Evolutionary conservation across 2,329 filamentous ascomycete genomes (phyloP).

Genomic region (Cladophialophora exuberans): DNA sequence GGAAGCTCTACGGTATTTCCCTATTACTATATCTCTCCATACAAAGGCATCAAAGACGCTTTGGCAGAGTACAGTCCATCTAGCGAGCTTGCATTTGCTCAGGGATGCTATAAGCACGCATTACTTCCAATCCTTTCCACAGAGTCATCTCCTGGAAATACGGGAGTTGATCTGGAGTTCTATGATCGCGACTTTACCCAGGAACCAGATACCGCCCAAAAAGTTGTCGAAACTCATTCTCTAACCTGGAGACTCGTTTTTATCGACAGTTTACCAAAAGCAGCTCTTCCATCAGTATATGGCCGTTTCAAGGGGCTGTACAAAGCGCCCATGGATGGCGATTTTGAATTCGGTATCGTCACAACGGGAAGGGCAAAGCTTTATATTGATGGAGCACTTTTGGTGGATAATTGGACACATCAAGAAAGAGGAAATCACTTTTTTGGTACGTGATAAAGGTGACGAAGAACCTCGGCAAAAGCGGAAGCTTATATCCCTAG

Average conservation of each 20-base stretch:
- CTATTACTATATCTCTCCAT: not conserved
- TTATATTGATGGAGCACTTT: not conserved
- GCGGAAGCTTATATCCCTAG: not conserved
- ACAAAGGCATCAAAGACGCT: not conserved
- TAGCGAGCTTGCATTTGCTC: not conserved
- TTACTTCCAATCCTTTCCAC: not conserved
- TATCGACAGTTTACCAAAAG: not conserved
- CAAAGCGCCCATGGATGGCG: not conserved
- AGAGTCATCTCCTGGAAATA: not conserved
- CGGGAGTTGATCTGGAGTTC: not conserved
- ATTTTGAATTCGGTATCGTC: not conserved
- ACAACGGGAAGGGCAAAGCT: not conserved
- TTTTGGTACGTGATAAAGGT: not conserved
- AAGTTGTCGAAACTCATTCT: not conserved
- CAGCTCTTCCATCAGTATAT: not conserved
- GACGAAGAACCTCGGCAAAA: not conserved
- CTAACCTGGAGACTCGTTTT: not conserved
- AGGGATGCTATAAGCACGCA: not conserved
- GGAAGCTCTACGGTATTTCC: conserved; percentile 49
- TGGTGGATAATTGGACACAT: not conserved
- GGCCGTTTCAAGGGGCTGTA: not conserved
- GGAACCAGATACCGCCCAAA: not conserved
- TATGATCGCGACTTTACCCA: not conserved
- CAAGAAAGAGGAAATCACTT: not conserved
- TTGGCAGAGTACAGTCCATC: not conserved